These are phyloP conservation scores for Tubosaeta sp. DNA, from an alignment of 768 basidiomycete genomes.

Conservation along the genomic window DNA sequence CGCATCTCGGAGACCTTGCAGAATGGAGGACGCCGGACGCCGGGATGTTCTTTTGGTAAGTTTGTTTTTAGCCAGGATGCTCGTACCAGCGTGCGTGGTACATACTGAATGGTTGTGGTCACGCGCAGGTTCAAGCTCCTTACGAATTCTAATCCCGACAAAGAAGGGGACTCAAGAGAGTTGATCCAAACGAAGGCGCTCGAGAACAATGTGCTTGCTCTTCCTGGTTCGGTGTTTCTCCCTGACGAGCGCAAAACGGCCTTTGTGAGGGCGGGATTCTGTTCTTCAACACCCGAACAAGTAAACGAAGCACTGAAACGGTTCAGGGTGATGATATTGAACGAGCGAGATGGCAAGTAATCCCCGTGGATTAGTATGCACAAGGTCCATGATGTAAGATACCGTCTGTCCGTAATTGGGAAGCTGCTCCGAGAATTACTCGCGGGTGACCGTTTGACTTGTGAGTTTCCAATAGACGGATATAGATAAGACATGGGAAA, in stretches of 20 bases:
- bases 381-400: constrained; percentile 3
- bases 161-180: constrained; percentile 62
- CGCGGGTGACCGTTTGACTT: not conserved
- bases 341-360: constrained; percentile 16
- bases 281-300: constrained; percentile 57
- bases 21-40: constrained; percentile 69
- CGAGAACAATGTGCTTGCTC: constrained; percentile 79
- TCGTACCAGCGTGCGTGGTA: not conserved
- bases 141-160: constrained; percentile 31
- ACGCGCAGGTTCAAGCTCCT: constrained; percentile 64
- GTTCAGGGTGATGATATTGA: constrained; percentile 41
- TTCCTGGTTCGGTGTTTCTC: constrained; percentile 83
- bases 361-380: not conserved
- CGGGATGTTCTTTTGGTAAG: constrained; percentile 90
- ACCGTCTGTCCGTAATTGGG: not conserved
- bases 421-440: not conserved
- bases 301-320: constrained; percentile 71
- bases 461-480: not conserved
- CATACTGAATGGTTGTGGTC: constrained; percentile 14
- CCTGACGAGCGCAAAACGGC: constrained; percentile 66
- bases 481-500: not conserved
- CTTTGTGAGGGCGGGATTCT: constrained; percentile 85
- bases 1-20: constrained; percentile 70
- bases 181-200: constrained; percentile 73
- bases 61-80: constrained; percentile 11